Percentiles rank a stretch among this genome's conserved stretches.
Conservation (phyloP, 306 rosid genomes). For the Elaeagnus macrophylla region DNA sequence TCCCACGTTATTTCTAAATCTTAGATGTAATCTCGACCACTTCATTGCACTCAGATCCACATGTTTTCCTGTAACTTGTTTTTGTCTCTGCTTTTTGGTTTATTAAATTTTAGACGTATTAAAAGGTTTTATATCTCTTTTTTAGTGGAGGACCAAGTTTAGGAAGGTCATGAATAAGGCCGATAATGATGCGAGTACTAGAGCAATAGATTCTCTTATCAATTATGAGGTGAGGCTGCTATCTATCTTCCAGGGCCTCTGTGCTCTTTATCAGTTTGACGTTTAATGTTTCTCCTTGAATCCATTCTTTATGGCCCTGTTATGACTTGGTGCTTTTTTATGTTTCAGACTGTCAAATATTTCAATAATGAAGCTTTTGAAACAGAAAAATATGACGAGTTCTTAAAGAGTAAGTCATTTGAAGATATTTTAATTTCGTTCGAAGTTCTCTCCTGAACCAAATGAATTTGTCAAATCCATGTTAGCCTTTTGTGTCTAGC, state of each 20-base stretch:
- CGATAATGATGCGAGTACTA: constrained; percentile 83
- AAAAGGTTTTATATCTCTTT: constrained; percentile 21
- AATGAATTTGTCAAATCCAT: background rate
- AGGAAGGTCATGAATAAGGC: constrained; percentile 96
- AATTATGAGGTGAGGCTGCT: constrained; percentile 71
- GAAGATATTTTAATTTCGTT: constrained; percentile 7
- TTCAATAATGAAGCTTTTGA: constrained; percentile 86
- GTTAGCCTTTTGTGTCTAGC: too few species aligned
- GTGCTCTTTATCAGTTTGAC: background rate
- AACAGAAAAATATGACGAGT: constrained; percentile 63
- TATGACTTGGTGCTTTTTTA: constrained; percentile 5
- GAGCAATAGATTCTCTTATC: constrained; percentile 85
- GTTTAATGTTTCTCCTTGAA: background rate
- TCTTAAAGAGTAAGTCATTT: constrained; percentile 69
- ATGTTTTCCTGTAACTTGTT: background rate
- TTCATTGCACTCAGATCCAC: background rate
- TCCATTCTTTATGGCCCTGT: background rate
- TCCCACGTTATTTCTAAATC: background rate
- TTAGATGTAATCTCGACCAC: background rate
- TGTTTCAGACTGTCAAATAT: constrained; percentile 80
- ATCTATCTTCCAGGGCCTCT: constrained; percentile 7
- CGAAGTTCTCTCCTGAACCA: background rate
- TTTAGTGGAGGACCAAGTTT: constrained; percentile 97
- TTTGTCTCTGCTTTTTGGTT: background rate
- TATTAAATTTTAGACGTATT: background rate